phyloP scores from a whole-genome alignment of 208 protist genomes.

The Naegleria gruberi region DNA sequence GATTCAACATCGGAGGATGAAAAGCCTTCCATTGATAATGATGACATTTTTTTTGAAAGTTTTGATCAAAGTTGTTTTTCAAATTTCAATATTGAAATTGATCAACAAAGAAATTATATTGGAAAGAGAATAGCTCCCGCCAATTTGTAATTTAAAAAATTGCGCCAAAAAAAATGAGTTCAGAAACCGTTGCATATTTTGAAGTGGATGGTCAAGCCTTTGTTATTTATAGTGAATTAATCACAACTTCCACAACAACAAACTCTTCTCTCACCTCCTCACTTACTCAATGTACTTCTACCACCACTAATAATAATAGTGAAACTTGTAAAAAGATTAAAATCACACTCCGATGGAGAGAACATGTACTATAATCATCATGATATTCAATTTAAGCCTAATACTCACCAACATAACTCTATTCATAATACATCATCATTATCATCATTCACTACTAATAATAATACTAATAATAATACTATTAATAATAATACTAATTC shows the following conservation, averaged over 20 bases:
- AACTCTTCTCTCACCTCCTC: not conserved
- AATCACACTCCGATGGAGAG: not conserved
- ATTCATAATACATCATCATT: too few species aligned
- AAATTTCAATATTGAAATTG: too few species aligned
- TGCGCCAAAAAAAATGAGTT: not conserved
- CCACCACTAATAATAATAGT: not conserved
- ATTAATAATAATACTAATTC: too few species aligned
- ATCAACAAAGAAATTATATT: not conserved
- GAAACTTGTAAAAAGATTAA: not conserved
- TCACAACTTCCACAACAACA: not conserved
- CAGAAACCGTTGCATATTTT: not conserved
- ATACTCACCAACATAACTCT: too few species aligned
- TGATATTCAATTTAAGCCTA: not conserved
- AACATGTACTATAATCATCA: not conserved
- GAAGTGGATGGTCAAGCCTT: not conserved
- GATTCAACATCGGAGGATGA: too few species aligned
- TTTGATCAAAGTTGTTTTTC: too few species aligned
- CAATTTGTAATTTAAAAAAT: too few species aligned
- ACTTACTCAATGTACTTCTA: not conserved
- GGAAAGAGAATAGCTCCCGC: not conserved
- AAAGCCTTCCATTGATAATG: too few species aligned
- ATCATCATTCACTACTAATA: too few species aligned
- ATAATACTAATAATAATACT: too few species aligned
- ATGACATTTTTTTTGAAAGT: too few species aligned
- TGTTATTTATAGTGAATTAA: not conserved